Evolutionary conservation across 441 rosid species (phyloP).

Genomic region (Cnidoscolus chayamansa): DNA sequence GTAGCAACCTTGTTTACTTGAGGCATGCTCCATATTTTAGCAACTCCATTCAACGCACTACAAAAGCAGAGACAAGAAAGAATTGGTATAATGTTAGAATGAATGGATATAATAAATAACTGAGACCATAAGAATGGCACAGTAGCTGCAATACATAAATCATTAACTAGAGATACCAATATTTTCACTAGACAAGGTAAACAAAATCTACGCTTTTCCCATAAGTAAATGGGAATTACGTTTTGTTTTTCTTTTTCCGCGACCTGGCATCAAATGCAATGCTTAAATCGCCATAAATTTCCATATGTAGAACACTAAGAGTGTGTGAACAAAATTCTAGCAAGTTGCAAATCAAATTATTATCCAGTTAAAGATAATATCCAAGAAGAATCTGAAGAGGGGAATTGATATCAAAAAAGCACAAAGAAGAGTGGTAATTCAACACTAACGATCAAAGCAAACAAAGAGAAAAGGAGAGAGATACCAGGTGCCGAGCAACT

Average conservation of each 20-base stretch:
- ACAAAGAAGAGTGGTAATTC: not conserved
- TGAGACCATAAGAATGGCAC: not conserved
- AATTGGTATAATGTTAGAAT: slow-evolving; percentile 15
- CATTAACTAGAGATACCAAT: not conserved
- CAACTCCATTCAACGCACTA: slow-evolving; percentile 82
- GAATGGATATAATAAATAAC: not conserved
- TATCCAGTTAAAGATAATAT: not conserved
- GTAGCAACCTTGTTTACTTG: slow-evolving; percentile 48
- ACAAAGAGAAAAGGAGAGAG: slow-evolving; percentile 10
- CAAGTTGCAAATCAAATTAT: not conserved
- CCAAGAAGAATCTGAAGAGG: not conserved
- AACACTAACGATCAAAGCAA: no score
- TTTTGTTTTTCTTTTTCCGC: no score
- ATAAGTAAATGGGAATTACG: no score
- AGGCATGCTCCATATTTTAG: slow-evolving; percentile 85
- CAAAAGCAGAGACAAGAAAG: slow-evolving; percentile 23
- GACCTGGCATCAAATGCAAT: not conserved
- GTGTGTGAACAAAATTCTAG: no score
- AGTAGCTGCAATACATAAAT: not conserved
- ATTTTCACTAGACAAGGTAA: not conserved
- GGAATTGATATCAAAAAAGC: not conserved
- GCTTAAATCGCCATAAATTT: not conserved
- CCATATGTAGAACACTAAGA: not conserved
- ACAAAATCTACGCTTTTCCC: no score
- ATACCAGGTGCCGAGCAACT: slow-evolving; percentile 73